phyloP scores from a whole-genome alignment of 257 asterid genomes.

The Nicotiana attenuata region DNA sequence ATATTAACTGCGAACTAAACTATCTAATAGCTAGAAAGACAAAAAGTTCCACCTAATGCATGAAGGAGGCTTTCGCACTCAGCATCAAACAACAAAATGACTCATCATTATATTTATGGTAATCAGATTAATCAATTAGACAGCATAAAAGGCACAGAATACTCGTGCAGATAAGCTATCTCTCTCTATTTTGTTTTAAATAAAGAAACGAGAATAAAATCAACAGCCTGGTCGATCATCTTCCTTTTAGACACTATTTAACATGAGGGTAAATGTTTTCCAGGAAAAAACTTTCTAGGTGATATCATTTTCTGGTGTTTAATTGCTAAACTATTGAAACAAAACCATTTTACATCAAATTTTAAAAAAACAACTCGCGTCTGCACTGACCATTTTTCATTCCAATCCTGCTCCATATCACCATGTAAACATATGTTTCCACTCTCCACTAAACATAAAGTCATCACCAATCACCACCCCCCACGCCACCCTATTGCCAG shows the following conservation, averaged over 20 bases:
- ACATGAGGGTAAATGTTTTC: background rate
- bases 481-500: background rate
- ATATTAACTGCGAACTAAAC: background rate
- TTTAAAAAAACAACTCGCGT: background rate
- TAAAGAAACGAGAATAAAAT: background rate
- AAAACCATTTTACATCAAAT: background rate
- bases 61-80: background rate
- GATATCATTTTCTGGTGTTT: background rate
- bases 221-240: background rate
- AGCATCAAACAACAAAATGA: background rate
- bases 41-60: background rate
- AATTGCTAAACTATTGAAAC: background rate
- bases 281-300: background rate
- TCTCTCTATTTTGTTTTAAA: background rate
- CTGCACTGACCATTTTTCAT: background rate
- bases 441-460: background rate
- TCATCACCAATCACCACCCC: background rate
- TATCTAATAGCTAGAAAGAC: background rate
- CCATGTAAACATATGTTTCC: slow-evolving; percentile 7
- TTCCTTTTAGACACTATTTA: background rate
- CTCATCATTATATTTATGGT: background rate
- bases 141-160: background rate
- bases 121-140: background rate
- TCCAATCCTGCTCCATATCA: background rate
- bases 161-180: background rate